These are phyloP conservation scores for Russula lepida DNA, from an alignment of 768 basidiomycete genomes.

Conservation along the genomic window DNA sequence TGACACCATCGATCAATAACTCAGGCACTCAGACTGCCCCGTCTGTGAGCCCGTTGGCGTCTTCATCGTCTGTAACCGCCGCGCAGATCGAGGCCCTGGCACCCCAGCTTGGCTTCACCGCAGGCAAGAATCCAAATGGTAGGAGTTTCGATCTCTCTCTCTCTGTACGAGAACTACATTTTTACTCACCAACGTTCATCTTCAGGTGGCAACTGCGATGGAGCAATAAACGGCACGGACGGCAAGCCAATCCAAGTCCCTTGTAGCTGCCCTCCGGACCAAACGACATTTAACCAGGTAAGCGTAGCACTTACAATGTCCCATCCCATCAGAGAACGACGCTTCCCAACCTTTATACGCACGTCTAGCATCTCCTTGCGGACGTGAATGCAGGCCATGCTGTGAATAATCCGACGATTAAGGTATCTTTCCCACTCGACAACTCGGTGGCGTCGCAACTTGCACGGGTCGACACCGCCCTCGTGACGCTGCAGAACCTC, in stretches of 20 bases:
- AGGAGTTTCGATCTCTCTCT: not conserved
- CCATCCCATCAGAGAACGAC: not conserved
- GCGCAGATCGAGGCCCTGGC: slow-evolving; percentile 20
- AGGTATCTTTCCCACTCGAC: slow-evolving; percentile 56
- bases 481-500: slow-evolving; percentile 68
- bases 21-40: not conserved
- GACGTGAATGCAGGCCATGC: slow-evolving; percentile 27
- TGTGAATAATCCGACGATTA: slow-evolving; percentile 54
- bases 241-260: slow-evolving; percentile 34
- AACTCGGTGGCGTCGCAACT: slow-evolving; percentile 42
- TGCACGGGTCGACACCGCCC: slow-evolving; percentile 48
- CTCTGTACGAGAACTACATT: not conserved
- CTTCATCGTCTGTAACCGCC: not conserved
- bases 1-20: not conserved
- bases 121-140: slow-evolving; percentile 26
- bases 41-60: not conserved
- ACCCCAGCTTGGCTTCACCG: slow-evolving; percentile 23
- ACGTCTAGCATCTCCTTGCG: not conserved
- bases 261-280: slow-evolving; percentile 35
- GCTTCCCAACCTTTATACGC: too few species aligned
- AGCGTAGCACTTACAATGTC: not conserved
- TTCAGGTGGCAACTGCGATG: slow-evolving; percentile 20
- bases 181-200: not conserved
- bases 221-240: slow-evolving; percentile 26
- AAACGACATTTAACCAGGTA: slow-evolving; percentile 28